phyloP scores from a whole-genome alignment of 805 yeast genomes.

The Wickerhamomyces pijperi region DNA sequence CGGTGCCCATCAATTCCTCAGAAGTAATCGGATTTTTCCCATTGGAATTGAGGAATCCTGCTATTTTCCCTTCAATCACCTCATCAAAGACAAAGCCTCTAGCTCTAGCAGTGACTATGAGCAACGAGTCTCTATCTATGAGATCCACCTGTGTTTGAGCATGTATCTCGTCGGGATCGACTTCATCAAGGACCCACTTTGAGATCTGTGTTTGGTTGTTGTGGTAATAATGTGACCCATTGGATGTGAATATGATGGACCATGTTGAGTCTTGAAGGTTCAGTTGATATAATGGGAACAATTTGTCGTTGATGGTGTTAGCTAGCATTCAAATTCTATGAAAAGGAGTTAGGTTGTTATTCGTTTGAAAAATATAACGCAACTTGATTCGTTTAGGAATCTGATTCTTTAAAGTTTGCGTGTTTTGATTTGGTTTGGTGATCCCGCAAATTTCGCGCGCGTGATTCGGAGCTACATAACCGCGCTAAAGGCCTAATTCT shows the following conservation, averaged over 20 bases:
- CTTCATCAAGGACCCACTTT: constrained; percentile 26
- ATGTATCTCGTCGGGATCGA: constrained; percentile 3
- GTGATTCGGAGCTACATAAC: too few species aligned
- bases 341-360: too few species aligned
- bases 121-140: constrained; percentile 18
- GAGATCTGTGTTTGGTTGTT: constrained; percentile 20
- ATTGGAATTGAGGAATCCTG: not conserved
- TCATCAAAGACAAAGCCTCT: constrained; percentile 22
- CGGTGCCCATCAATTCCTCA: too few species aligned
- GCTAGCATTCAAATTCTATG: too few species aligned
- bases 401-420: too few species aligned
- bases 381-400: too few species aligned
- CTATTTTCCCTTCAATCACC: constrained; percentile 1
- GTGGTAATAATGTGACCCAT: constrained; percentile 32
- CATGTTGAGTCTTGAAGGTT: constrained; percentile 18
- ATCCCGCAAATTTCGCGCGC: too few species aligned
- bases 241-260: constrained; percentile 29
- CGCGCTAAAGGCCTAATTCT: too few species aligned
- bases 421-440: too few species aligned
- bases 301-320: not conserved
- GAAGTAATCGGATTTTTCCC: not conserved
- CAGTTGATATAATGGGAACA: constrained; percentile 1
- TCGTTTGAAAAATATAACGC: too few species aligned
- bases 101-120: constrained; percentile 25
- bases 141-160: constrained; percentile 17